phyloP scores from a whole-genome alignment of 371 early-diverging fungal species.

The Apophysomyces trapeziformis region DNA sequence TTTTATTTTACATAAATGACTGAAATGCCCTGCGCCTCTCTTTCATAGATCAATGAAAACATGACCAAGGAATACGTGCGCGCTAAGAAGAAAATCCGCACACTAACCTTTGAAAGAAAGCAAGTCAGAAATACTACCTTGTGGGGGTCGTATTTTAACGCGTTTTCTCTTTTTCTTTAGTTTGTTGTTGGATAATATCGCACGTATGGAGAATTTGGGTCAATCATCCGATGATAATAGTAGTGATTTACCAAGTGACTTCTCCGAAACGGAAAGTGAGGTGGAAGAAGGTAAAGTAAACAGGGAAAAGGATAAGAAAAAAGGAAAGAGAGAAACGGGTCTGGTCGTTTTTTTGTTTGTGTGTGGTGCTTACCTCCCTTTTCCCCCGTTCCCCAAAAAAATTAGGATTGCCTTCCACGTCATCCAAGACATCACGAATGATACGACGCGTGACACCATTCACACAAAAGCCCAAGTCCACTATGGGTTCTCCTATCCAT shows the following conservation, averaged over 20 bases:
- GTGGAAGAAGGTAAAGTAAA: constrained; percentile 30
- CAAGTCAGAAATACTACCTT: constrained; percentile 22
- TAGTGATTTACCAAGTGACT: constrained; percentile 44
- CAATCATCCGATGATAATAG: constrained; percentile 44
- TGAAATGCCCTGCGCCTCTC: neutral
- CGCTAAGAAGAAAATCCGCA: constrained; percentile 49
- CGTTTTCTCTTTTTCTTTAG: constrained; percentile 20
- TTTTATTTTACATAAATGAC: neutral
- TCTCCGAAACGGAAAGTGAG: constrained; percentile 32
- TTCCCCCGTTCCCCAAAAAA: neutral
- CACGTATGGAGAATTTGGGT: constrained; percentile 28
- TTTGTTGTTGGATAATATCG: constrained; percentile 54
- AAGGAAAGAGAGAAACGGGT: constrained; percentile 16
- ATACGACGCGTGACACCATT: constrained; percentile 18
- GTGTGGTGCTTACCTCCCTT: neutral
- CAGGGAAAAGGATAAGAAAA: neutral
- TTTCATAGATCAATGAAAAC: constrained; percentile 52
- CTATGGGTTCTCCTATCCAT: constrained; percentile 13
- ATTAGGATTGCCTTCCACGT: constrained; percentile 3
- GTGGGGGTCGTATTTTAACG: constrained; percentile 1
- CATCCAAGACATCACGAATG: constrained; percentile 20
- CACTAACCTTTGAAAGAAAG: constrained; percentile 60
- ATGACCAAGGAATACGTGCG: constrained; percentile 48
- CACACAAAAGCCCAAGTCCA: constrained; percentile 9
- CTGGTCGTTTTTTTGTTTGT: neutral